Conservation (phyloP, 1,284 basidiomycete species). For the Porodaedalea pini region DNA sequence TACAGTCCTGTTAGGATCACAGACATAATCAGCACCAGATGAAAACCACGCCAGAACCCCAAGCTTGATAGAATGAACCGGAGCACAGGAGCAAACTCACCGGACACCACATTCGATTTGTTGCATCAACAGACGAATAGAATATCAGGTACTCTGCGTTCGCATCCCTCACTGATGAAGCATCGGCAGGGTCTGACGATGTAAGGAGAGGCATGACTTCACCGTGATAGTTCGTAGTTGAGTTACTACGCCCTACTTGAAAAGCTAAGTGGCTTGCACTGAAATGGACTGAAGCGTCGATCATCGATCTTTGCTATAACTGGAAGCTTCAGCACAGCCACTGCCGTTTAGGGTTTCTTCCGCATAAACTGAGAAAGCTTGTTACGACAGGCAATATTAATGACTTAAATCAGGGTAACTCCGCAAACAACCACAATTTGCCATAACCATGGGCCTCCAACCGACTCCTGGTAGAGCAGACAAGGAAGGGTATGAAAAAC, state of each 20-base stretch:
- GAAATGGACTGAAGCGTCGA: too few relatives aligned
- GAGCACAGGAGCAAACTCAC: conserved; percentile 36
- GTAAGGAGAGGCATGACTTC: conserved; percentile 9
- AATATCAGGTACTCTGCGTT: conserved; percentile 59
- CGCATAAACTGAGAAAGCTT: too few relatives aligned
- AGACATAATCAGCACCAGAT: background rate
- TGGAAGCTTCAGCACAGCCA: too few relatives aligned
- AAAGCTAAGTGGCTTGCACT: too few relatives aligned
- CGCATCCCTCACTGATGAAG: conserved; percentile 26
- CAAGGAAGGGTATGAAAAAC: background rate
- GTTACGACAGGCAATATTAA: too few relatives aligned
- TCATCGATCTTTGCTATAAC: background rate
- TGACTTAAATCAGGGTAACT: too few relatives aligned
- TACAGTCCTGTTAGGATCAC: conserved; percentile 58
- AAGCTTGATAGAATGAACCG: background rate
- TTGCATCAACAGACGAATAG: conserved; percentile 56
- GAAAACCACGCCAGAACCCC: background rate
- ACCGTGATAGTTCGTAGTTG: background rate
- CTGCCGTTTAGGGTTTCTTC: too few relatives aligned
- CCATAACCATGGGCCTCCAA: background rate
- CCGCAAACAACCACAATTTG: too few relatives aligned
- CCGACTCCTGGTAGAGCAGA: background rate
- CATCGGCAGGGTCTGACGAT: conserved; percentile 14
- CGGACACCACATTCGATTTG: conserved; percentile 58
- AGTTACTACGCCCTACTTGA: too few relatives aligned